Conservation (phyloP, 2,329 filamentous ascomycete genomes). For the Penicillium hesseltinei region DNA sequence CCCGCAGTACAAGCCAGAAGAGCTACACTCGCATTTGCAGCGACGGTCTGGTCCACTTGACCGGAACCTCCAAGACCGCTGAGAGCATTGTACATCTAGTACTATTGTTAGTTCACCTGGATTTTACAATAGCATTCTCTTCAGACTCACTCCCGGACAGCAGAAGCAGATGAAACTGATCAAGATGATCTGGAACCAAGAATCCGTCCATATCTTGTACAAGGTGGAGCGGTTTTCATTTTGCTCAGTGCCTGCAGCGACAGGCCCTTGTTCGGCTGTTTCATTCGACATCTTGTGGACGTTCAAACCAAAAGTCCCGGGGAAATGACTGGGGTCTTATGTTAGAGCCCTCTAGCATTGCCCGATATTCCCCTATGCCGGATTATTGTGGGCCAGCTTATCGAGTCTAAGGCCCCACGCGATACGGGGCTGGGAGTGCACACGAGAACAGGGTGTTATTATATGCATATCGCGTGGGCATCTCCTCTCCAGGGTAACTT, state of each 20-base stretch:
- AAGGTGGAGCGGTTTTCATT: conserved; percentile 13
- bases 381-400: background rate
- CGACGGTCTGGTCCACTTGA: conserved; percentile 47
- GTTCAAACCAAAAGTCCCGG: background rate
- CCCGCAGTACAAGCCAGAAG: conserved; percentile 45
- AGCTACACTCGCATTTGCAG: conserved; percentile 49
- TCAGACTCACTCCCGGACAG: conserved; percentile 36
- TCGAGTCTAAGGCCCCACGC: background rate
- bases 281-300: conserved; percentile 7
- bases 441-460: background rate
- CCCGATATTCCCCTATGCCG: background rate
- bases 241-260: conserved; percentile 9
- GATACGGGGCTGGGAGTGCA: background rate
- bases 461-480: background rate
- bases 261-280: conserved; percentile 15
- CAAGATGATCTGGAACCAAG: conserved; percentile 50
- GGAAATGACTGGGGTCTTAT: background rate
- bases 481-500: background rate
- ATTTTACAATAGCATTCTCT: background rate
- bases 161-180: conserved; percentile 54
- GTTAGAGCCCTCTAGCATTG: background rate
- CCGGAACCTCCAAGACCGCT: conserved; percentile 48
- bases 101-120: background rate
- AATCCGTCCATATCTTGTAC: conserved; percentile 40
- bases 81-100: conserved; percentile 51